Conservation (phyloP, 2,329 filamentous ascomycete species). For the Pezicula carpinea region DNA sequence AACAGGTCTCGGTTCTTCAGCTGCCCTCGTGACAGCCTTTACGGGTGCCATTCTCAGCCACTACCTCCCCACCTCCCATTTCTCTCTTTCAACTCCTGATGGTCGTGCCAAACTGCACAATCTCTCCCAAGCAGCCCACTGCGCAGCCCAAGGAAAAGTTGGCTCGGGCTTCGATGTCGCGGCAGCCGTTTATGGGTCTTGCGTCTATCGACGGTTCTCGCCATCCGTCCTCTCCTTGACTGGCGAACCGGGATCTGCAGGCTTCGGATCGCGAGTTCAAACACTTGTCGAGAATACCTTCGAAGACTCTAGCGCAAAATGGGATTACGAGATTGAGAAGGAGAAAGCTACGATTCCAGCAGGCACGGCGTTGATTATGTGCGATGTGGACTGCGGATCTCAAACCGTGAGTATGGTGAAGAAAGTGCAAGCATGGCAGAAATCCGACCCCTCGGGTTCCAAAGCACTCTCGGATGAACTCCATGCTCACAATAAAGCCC, state of each 20-base stretch:
- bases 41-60: constrained; percentile 72
- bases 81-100: constrained; percentile 50
- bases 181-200: constrained; percentile 86
- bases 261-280: constrained; percentile 64
- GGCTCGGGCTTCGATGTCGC: constrained; percentile 96
- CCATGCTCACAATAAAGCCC: constrained; percentile 66
- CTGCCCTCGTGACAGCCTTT: constrained; percentile 85
- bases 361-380: constrained; percentile 80
- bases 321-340: constrained; percentile 77
- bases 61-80: constrained; percentile 57
- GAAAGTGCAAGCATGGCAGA: constrained; percentile 79
- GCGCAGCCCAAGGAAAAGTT: constrained; percentile 93
- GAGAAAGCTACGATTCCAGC: constrained; percentile 65
- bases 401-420: constrained; percentile 96
- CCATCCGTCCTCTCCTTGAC: constrained; percentile 65
- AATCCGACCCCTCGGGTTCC: constrained; percentile 57
- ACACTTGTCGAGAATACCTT: constrained; percentile 59
- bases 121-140: constrained; percentile 88
- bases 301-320: constrained; percentile 38
- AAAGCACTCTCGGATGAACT: constrained; percentile 69
- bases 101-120: constrained; percentile 73
- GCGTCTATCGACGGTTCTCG: constrained; percentile 88
- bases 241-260: constrained; percentile 59
- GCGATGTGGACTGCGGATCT: constrained; percentile 91
- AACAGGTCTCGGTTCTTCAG: constrained; percentile 91